Percentiles rank a stretch among this genome's conserved stretches.
These are phyloP conservation scores for Stereum hirsutum DNA, from an alignment of 1,284 basidiomycete genomes.

Conservation along the genomic window DNA sequence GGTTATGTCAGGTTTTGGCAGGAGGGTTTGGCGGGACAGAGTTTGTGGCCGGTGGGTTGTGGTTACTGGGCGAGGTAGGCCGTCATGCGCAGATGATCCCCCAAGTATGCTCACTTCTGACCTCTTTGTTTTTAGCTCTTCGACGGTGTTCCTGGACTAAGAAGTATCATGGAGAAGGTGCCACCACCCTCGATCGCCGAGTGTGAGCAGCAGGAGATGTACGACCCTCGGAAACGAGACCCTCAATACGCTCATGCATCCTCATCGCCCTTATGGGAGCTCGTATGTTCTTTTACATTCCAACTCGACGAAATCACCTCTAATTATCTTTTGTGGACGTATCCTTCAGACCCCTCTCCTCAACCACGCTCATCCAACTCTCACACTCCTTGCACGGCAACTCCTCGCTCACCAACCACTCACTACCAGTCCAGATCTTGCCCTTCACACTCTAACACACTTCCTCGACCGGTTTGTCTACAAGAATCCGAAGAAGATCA, in stretches of 20 bases:
- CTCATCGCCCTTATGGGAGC: slow-evolving; percentile 80
- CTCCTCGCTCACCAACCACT: slow-evolving; percentile 66
- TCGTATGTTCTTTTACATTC: slow-evolving; percentile 42
- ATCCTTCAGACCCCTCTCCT: slow-evolving; percentile 63
- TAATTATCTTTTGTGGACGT: not conserved
- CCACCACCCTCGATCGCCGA: slow-evolving; percentile 23
- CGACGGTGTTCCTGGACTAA: slow-evolving; percentile 61
- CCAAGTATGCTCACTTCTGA: not conserved
- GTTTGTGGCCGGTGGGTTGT: slow-evolving; percentile 86
- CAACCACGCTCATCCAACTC: slow-evolving; percentile 86
- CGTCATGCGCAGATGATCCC: not conserved
- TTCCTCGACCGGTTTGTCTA: slow-evolving; percentile 67
- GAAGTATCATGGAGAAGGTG: slow-evolving; percentile 48
- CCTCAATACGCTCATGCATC: slow-evolving; percentile 85
- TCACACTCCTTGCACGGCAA: slow-evolving; percentile 81
- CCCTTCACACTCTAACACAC: slow-evolving; percentile 84
- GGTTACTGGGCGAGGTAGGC: slow-evolving; percentile 63
- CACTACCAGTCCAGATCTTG: slow-evolving; percentile 81
- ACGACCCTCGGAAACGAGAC: slow-evolving; percentile 88
- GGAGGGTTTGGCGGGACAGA: slow-evolving; percentile 72
- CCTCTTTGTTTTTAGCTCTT: slow-evolving; percentile 49
- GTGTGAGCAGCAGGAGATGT: slow-evolving; percentile 40
- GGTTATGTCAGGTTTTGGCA: slow-evolving; percentile 81
- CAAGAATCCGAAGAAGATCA: slow-evolving; percentile 89
- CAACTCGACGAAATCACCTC: not conserved